Evolutionary conservation across 352 stramenopile genomes (phyloP).

Genomic region (Halophytophthora batemanensis): DNA sequence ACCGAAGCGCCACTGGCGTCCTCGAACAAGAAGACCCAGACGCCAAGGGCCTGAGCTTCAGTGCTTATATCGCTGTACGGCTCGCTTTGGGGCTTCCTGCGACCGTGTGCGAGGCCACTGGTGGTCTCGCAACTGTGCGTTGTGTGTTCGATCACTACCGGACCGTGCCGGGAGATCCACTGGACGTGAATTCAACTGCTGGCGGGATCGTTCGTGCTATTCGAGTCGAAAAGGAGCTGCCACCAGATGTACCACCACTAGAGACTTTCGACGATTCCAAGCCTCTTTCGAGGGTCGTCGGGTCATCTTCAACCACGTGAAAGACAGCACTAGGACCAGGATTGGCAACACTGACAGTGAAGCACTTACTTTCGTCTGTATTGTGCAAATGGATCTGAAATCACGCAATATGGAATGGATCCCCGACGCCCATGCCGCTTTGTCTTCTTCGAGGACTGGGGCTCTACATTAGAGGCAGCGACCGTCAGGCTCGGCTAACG

Average conservation of each 20-base stretch:
- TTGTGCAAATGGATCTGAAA: too few species aligned
- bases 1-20: background rate
- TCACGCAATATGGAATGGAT: too few species aligned
- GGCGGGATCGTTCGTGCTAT: background rate
- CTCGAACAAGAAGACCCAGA: background rate
- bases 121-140: background rate
- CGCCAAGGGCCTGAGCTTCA: background rate
- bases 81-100: background rate
- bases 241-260: background rate
- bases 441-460: too few species aligned
- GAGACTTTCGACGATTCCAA: background rate
- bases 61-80: background rate
- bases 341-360: too few species aligned
- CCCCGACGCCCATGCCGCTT: too few species aligned
- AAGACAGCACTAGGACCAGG: too few species aligned
- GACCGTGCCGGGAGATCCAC: background rate
- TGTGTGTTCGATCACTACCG: background rate
- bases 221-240: background rate
- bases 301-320: too few species aligned
- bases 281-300: too few species aligned
- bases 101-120: background rate
- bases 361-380: too few species aligned
- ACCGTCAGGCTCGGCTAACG: too few species aligned
- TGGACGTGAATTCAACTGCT: background rate
- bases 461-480: too few species aligned